Evolutionary conservation across 2,329 filamentous ascomycete species (phyloP).

Genomic region (Alternaria arbusti): DNA sequence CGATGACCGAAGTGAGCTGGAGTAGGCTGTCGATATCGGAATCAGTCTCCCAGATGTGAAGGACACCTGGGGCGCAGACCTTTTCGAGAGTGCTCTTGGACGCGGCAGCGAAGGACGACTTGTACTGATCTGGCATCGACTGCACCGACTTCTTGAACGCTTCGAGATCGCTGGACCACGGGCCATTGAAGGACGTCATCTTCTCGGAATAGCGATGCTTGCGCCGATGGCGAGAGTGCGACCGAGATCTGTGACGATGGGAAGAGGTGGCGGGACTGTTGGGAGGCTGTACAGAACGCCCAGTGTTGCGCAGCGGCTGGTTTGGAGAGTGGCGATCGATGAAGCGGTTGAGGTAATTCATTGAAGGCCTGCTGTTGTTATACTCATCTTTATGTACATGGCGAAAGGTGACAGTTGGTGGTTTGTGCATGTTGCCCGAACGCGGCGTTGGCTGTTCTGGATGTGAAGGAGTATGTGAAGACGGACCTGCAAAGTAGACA

Average conservation of each 20-base stretch:
- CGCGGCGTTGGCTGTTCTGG: neutral
- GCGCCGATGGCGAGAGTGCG: constrained; percentile 4
- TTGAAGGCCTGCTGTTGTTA: neutral
- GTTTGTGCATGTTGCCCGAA: constrained; percentile 7
- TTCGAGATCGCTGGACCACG: constrained; percentile 34
- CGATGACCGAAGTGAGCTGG: constrained; percentile 39
- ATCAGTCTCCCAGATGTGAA: constrained; percentile 45
- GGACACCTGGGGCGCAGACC: constrained; percentile 27
- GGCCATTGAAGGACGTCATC: constrained; percentile 31
- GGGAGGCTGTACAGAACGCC: neutral
- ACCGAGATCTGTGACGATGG: neutral
- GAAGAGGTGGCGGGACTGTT: neutral
- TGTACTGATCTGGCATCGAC: constrained; percentile 33
- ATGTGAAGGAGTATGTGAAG: constrained; percentile 8
- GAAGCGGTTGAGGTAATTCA: constrained; percentile 19
- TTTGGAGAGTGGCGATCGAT: constrained; percentile 4
- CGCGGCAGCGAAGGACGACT: constrained; percentile 24
- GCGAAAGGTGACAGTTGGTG: neutral
- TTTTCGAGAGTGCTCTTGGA: constrained; percentile 28
- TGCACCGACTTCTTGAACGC: constrained; percentile 32
- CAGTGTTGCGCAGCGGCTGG: neutral
- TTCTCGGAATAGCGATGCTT: constrained; percentile 12
- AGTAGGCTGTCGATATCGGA: constrained; percentile 41
- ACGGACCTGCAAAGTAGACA: constrained; percentile 3
- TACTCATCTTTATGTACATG: neutral